A percentile compares a stretch with the other conserved stretches of the same genome.
These are phyloP conservation scores for Vachellia pachyceras DNA, from an alignment of 306 rosid species.

Conservation along the genomic window DNA sequence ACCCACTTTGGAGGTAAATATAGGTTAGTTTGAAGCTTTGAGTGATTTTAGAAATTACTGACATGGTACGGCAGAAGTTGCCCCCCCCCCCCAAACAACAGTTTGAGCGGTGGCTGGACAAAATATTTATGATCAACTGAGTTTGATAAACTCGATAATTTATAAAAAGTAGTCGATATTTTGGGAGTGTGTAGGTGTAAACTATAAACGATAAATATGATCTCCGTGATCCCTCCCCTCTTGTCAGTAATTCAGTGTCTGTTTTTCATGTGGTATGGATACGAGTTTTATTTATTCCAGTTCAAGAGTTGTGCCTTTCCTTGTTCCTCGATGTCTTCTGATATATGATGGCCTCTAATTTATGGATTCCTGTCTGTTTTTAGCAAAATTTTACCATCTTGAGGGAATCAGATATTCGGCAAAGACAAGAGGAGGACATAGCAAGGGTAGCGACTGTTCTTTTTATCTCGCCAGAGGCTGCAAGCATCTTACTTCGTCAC, in stretches of 20 bases:
- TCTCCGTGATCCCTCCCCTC: neutral
- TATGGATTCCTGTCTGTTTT: conserved; percentile 26
- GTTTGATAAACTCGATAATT: conserved; percentile 7
- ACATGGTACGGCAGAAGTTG: neutral
- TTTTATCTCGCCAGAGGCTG: conserved; percentile 58
- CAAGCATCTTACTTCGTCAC: conserved; percentile 75
- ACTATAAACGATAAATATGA: conserved; percentile 3
- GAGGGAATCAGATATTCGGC: conserved; percentile 62
- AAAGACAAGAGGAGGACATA: conserved; percentile 66
- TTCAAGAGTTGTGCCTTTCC: neutral
- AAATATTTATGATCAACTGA: neutral
- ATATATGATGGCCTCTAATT: conserved; percentile 22
- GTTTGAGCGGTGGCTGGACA: conserved; percentile 24
- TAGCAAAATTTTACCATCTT: conserved; percentile 76
- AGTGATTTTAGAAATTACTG: neutral
- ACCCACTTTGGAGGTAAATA: neutral
- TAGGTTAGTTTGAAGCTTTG: conserved; percentile 2
- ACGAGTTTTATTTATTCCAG: neutral
- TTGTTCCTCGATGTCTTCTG: neutral
- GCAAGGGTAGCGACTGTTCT: conserved; percentile 64
- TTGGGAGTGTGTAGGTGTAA: neutral
- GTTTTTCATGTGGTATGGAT: conserved; percentile 7
- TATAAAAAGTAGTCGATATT: neutral
- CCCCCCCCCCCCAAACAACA: no score
- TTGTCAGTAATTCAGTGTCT: neutral